phyloP scores from a whole-genome alignment of 352 stramenopile genomes.

The Blastocystis sp. region DNA sequence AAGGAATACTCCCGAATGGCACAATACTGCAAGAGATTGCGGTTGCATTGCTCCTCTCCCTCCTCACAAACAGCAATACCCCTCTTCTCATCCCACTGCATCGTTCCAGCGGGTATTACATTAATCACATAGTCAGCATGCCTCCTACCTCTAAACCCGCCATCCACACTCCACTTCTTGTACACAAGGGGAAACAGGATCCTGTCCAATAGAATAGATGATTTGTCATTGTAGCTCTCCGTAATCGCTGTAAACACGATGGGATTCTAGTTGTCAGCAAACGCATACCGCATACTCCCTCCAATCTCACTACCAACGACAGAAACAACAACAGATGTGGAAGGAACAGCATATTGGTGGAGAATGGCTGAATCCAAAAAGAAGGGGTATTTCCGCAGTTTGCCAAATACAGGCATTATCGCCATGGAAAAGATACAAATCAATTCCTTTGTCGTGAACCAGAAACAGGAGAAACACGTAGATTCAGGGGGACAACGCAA shows the following conservation, averaged over 20 bases:
- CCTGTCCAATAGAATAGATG: not conserved
- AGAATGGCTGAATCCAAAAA: not conserved
- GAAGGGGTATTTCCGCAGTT: not conserved
- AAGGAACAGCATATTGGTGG: too few relatives aligned
- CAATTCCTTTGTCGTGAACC: not conserved
- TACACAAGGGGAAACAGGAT: not conserved
- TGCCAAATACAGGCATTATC: not conserved
- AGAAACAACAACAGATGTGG: too few relatives aligned
- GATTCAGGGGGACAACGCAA: not conserved
- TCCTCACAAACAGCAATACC: conserved; percentile 5
- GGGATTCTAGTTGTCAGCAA: not conserved
- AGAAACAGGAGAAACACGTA: not conserved
- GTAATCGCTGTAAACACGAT: conserved; percentile 21
- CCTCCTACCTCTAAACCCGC: not conserved
- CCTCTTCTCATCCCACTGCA: conserved; percentile 21
- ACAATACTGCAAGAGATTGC: conserved; percentile 49
- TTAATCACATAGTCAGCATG: conserved; percentile 12
- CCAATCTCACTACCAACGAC: too few relatives aligned
- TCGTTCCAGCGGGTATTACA: conserved; percentile 42
- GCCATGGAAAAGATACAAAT: not conserved
- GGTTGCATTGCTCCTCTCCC: conserved; percentile 38
- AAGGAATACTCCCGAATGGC: conserved; percentile 63
- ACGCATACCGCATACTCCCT: too few relatives aligned
- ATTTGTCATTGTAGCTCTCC: conserved; percentile 4
- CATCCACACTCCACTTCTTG: not conserved